Evolutionary conservation across 768 basidiomycete species (phyloP), one percentile per base, ranked within the genome.

Genomic region (Lentinula boryana): DNA sequence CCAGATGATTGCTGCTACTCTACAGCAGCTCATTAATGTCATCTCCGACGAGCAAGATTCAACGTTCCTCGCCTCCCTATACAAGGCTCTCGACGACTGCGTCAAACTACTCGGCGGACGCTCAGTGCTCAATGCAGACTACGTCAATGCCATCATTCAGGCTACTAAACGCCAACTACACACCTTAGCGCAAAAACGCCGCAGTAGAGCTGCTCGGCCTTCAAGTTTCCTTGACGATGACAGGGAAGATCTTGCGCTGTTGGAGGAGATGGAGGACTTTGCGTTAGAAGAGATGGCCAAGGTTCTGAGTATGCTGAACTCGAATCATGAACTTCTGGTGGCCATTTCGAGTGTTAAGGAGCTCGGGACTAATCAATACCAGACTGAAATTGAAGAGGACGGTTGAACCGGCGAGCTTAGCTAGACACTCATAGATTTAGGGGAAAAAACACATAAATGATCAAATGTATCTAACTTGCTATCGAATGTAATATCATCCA

Each of bases 241-340:
- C 55, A 74, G 75, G 60, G 88, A 91, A 63, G 89, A 92, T 63
- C 72, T 89, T 64, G 82, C 81, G 69, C 69, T 91, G 57, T 68
- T 89, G 41, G 89, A 93, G 70, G 90, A 93, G 76, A 86, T 91
- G 74, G 91, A 91, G 69, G 89, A 89, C 60, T 91, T 88, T 67
- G 87, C 85, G 65, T 69, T 91, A 64, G 89, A 91, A 69, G 91
- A 91, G 69, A 90, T 92, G 85, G 80, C 74, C 49, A 87, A 83
- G 77, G 76, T 88, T 72, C 67, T 91, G 57, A 63, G 66, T 46
- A 63, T 75, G 62, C 74, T 92, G 59, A 86, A 90, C 64, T 63
- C 71, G 27, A 79, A 79, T 50, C 36, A 91, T 70, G 77, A 82
- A n/a, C 66, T 92, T 61, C 68, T 91, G 55, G 78, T 91, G 43